These are phyloP conservation scores for Diplodia sapinea DNA, from an alignment of 2,329 filamentous ascomycete species.

Conservation along the genomic window DNA sequence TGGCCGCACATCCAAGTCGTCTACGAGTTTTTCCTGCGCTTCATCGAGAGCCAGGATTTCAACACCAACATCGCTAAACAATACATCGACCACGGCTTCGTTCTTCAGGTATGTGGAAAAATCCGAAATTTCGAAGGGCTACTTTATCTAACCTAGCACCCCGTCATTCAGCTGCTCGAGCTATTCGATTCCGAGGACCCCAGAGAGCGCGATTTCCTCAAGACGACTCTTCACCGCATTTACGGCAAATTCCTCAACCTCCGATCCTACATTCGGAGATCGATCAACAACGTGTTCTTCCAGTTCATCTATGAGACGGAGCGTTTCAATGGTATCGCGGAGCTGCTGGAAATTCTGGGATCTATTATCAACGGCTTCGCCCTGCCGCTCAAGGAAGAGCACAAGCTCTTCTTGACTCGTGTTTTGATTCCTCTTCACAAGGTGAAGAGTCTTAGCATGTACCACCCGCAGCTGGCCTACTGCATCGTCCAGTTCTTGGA, in stretches of 20 bases:
- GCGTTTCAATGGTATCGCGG: constrained; percentile 96
- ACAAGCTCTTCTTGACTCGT: constrained; percentile 95
- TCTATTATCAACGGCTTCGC: constrained; percentile 99
- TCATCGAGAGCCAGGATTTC: constrained; percentile 99
- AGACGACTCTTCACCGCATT: constrained; percentile 96
- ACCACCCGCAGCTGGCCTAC: constrained; percentile 96
- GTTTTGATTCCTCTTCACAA: constrained; percentile 95
- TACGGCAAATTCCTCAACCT: constrained; percentile 99
- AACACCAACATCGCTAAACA: constrained; percentile 99
- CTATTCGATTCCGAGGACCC: constrained; percentile 98
- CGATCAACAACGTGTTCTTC: constrained; percentile 99
- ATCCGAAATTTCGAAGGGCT: background rate
- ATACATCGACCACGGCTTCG: constrained; percentile 98
- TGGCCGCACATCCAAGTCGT: constrained; percentile 99
- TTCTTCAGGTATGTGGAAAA: constrained; percentile 67
- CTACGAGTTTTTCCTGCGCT: constrained; percentile 98
- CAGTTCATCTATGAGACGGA: constrained; percentile 99
- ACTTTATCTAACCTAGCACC: constrained; percentile 34
- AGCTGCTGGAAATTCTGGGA: constrained; percentile 92
- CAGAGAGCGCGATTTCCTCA: constrained; percentile 93
- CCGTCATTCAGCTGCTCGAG: constrained; percentile 74
- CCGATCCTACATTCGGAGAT: constrained; percentile 93
- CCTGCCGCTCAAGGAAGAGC: constrained; percentile 94
- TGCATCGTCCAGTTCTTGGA: constrained; percentile 99
- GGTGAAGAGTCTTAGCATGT: constrained; percentile 99